A percentile compares a stretch with the other conserved stretches of the same genome.
phyloP scores from a whole-genome alignment of 257 asterid genomes.

The Perilla frutescens region DNA sequence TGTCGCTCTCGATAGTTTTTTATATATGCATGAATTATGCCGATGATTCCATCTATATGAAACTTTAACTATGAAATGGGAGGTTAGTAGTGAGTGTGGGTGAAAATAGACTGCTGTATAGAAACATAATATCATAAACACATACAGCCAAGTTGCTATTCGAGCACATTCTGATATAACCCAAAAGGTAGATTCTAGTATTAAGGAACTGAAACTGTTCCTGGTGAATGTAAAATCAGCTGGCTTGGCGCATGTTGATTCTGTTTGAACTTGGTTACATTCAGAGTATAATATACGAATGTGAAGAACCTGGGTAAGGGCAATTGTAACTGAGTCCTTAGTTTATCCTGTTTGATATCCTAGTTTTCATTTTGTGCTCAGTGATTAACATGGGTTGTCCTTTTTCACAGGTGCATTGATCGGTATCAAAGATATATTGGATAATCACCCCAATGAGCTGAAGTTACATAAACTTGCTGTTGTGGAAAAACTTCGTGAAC shows the following conservation, averaged over 20 bases:
- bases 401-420: constrained; percentile 68
- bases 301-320: neutral
- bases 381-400: constrained; percentile 16
- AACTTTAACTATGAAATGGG: neutral
- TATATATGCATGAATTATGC: neutral
- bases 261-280: too few species aligned
- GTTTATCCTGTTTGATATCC: constrained; percentile 1
- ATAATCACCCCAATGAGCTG: constrained; percentile 76
- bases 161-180: too few species aligned
- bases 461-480: constrained; percentile 86
- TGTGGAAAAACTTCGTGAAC: constrained; percentile 87
- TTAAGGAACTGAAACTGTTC: too few species aligned
- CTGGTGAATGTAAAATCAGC: too few species aligned
- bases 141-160: too few species aligned
- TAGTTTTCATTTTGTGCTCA: constrained; percentile 25
- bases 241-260: too few species aligned
- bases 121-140: too few species aligned
- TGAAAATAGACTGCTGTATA: too few species aligned
- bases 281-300: neutral
- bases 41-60: neutral
- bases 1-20: neutral
- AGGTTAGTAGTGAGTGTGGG: too few species aligned
- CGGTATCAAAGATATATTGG: constrained; percentile 77
- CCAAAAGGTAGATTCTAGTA: too few species aligned
- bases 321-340: neutral